phyloP scores from a whole-genome alignment of 306 rosid genomes.

The Sphenostylis stenocarpa region DNA sequence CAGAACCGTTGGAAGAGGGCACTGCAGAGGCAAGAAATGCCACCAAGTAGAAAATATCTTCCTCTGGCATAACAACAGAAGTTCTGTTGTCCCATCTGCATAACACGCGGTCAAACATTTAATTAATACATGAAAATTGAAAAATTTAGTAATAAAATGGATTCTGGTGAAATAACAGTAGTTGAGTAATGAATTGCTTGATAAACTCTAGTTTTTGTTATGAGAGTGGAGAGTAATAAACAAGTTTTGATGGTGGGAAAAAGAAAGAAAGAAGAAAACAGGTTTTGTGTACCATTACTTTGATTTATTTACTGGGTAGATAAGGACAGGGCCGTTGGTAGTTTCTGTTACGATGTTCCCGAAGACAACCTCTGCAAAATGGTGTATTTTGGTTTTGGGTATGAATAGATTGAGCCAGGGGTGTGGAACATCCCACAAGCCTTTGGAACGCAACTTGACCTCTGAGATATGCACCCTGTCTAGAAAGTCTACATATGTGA shows the following conservation, averaged over 20 bases:
- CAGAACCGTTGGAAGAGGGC: slow-evolving; percentile 73
- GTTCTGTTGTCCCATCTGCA: slow-evolving; percentile 93
- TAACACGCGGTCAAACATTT: no score
- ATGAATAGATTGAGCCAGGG: slow-evolving; percentile 98
- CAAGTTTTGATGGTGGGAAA: not conserved
- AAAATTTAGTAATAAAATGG: no score
- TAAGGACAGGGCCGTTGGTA: slow-evolving; percentile 74
- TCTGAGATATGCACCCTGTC: slow-evolving; percentile 94
- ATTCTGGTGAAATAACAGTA: no score
- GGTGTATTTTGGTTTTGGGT: slow-evolving; percentile 77
- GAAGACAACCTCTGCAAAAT: slow-evolving; percentile 75
- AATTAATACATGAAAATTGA: no score
- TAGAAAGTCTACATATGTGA: slow-evolving; percentile 69
- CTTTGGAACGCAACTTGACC: slow-evolving; percentile 80
- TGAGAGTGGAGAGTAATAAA: no score
- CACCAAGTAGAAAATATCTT: slow-evolving; percentile 81
- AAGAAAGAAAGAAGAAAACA: not conserved
- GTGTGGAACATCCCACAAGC: slow-evolving; percentile 95
- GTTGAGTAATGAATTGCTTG: no score
- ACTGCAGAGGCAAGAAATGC: slow-evolving; percentile 91
- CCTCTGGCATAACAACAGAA: slow-evolving; percentile 72
- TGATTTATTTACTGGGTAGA: slow-evolving; percentile 93
- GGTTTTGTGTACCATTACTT: slow-evolving; percentile 40
- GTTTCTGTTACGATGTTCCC: slow-evolving; percentile 70
- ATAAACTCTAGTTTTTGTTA: no score